Percentiles rank a stretch among this genome's conserved stretches.
Evolutionary conservation across 2,329 filamentous ascomycete species (phyloP).

Genomic region (Monilinia fructicola): DNA sequence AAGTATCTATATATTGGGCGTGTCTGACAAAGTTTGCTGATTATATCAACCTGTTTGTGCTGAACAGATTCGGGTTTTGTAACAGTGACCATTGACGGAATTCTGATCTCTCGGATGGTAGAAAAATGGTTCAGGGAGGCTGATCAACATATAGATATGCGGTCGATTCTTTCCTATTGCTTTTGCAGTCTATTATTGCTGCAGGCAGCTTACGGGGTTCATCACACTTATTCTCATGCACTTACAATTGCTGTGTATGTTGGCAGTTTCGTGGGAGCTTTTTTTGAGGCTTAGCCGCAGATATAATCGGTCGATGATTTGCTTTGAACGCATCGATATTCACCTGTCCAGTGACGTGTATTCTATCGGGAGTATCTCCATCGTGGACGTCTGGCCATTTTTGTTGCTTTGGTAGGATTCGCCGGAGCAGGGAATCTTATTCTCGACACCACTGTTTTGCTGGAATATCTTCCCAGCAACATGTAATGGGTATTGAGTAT

Average conservation of each 20-base stretch:
- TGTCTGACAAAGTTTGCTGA: not conserved
- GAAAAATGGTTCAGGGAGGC: not conserved
- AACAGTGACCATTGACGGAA: not conserved
- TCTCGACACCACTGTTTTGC: conserved; percentile 50
- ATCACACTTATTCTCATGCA: conserved; percentile 53
- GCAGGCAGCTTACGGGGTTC: conserved; percentile 60
- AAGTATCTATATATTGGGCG: conserved; percentile 35
- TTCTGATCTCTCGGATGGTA: not conserved
- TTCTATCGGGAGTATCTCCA: conserved; percentile 65
- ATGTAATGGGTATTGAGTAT: conserved; percentile 62
- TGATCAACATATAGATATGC: conserved; percentile 48
- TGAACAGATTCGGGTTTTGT: conserved; percentile 59
- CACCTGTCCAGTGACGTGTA: conserved; percentile 59
- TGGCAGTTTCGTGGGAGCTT: conserved; percentile 54
- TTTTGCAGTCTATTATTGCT: conserved; percentile 64
- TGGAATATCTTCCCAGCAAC: conserved; percentile 56
- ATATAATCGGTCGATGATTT: conserved; percentile 65
- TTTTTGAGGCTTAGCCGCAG: conserved; percentile 70
- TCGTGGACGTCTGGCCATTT: conserved; percentile 66
- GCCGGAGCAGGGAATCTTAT: conserved; percentile 64
- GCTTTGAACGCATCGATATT: conserved; percentile 69
- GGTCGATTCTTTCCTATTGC: conserved; percentile 55
- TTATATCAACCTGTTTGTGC: conserved; percentile 48
- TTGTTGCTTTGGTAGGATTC: conserved; percentile 62
- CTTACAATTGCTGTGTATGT: conserved; percentile 63